Evolutionary conservation across 345 rosid genomes (phyloP).

Genomic region (Eucalyptus regnans): DNA sequence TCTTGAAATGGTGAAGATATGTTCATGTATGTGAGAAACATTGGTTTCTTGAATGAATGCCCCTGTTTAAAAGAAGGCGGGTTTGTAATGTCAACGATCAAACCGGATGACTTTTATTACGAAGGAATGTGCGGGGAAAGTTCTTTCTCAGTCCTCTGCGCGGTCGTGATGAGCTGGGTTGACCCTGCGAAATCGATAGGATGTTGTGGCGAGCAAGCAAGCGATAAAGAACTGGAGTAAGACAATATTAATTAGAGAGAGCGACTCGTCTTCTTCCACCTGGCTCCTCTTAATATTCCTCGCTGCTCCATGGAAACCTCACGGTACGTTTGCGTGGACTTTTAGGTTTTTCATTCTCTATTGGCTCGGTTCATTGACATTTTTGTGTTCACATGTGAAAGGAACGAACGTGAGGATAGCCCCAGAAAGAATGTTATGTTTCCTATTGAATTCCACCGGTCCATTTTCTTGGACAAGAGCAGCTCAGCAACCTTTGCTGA

Average conservation of each 20-base stretch:
- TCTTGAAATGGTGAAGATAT: not conserved
- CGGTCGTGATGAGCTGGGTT: not conserved
- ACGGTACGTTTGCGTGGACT: not conserved
- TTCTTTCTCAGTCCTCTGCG: not conserved
- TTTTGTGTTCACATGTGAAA: not conserved
- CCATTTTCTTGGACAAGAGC: slow-evolving; percentile 76
- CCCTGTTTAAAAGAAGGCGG: not conserved
- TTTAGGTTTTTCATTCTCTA: not conserved
- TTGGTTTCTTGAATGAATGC: not conserved
- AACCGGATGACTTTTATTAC: not conserved
- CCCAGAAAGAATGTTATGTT: not conserved
- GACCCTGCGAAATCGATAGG: not conserved
- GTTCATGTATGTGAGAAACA: not conserved
- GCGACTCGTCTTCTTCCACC: not conserved
- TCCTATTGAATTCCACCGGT: not conserved
- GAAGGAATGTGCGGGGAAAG: not conserved
- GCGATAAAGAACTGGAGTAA: not conserved
- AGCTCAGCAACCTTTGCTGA: slow-evolving; percentile 77
- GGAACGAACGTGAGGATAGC: not conserved
- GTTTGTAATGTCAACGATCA: not conserved
- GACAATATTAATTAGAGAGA: not conserved
- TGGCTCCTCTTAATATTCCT: not conserved
- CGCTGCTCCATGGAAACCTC: not conserved
- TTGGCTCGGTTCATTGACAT: not conserved
- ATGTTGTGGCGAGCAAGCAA: not conserved